Conservation (phyloP, 495 filamentous ascomycete genomes). For the Penicillium mononematosum region DNA sequence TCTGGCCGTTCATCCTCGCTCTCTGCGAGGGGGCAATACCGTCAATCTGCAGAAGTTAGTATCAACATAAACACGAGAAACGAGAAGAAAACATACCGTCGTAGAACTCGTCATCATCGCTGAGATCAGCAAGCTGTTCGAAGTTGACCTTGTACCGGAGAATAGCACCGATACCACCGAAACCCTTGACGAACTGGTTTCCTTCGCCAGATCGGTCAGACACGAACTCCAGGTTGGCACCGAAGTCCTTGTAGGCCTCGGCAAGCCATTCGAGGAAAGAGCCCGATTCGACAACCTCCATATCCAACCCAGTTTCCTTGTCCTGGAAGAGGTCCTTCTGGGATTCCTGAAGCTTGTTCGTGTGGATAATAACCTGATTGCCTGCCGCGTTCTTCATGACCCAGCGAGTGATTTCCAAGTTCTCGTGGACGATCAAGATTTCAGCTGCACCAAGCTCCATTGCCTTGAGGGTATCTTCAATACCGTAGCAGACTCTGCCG, state of each 20-base stretch:
- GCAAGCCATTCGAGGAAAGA: constrained; percentile 99
- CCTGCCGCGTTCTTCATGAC: constrained; percentile 75
- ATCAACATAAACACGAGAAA: background rate
- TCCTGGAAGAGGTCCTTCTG: constrained; percentile 87
- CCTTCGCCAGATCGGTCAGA: constrained; percentile 95
- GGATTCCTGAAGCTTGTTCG: constrained; percentile 78
- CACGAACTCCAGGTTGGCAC: constrained; percentile 94
- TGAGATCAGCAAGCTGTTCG: constrained; percentile 91
- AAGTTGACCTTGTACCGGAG: constrained; percentile 99
- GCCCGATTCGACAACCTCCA: constrained; percentile 82
- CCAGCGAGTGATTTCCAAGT: constrained; percentile 91
- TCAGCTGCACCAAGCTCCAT: constrained; percentile 93
- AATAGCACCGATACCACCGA: constrained; percentile 95
- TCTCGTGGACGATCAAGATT: constrained; percentile 95
- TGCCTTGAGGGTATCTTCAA: constrained; percentile 97
- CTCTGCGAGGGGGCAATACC: constrained; percentile 80
- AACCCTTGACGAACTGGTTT: constrained; percentile 99
- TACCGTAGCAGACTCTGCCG: constrained; percentile 93
- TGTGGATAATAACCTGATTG: constrained; percentile 72
- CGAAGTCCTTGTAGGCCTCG: constrained; percentile 96
- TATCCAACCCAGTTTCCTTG: constrained; percentile 91
- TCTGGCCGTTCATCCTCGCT: constrained; percentile 84
- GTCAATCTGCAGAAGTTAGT: constrained; percentile 70
- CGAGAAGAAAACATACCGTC: constrained; percentile 60
- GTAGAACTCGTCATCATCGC: constrained; percentile 98